Evolutionary conservation across 352 stramenopile species (phyloP), one percentile per base, ranked within the genome.

Genomic region (Phytophthora hibernalis): DNA sequence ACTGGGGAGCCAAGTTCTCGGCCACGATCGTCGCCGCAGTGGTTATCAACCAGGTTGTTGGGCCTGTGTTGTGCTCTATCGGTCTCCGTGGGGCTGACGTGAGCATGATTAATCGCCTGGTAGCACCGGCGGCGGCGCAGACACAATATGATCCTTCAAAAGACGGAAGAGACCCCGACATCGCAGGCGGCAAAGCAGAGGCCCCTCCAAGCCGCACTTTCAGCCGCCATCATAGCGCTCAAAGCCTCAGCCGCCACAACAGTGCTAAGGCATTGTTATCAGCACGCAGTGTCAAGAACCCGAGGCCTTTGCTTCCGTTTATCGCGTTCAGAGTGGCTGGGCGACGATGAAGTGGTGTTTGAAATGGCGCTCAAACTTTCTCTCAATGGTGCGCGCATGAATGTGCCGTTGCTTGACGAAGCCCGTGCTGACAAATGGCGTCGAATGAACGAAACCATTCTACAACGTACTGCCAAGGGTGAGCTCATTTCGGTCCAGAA

Each of bases 401-500:
- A 83, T 42, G 69, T 87, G 3, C 80, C 80, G 38, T 51, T 88
- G 13, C 70, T 91, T 33, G 78, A 89, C 38, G 74, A 89, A 40
- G 78, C 85, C 48, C 77, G 80, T 11, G 77, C 73, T 13, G 76
- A 82, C 9, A 87, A 88, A 55, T 89, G 80, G 80, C 76, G 77
- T 21, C 60, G 77, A n/a, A 86, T 90, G 65, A 87, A 87, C 58
- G 76, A 87, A 21, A 78, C 74, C 13, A 89, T 88, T 38, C 54
- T 87, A 33, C 63, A 72, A 37, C 77, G 79, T 1, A 85, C 72
- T 16, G 77, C 77, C 40, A 88, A 90, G 40, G 79, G 72, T 13
- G 77, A 90, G 35, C 64, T 88, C 50, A 89, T 87, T 40, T 84
- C 77, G 47, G 88, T 79, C 68, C 80, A 84, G 45, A 87, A 89